phyloP scores from a whole-genome alignment of 2,329 filamentous ascomycete species.

The Trichoderma gracile region DNA sequence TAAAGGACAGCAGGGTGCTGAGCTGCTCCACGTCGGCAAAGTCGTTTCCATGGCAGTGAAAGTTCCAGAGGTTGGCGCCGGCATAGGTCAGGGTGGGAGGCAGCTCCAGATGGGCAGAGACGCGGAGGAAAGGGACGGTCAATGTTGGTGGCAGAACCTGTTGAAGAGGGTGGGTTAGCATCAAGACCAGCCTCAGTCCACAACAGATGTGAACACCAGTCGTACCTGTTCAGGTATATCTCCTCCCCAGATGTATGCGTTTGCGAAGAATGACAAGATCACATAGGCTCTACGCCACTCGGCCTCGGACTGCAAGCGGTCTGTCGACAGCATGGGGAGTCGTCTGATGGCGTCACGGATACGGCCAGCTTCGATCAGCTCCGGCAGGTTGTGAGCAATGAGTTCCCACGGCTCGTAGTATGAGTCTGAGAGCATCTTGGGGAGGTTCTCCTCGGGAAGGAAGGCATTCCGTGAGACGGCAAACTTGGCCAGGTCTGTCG shows the following conservation, averaged over 20 bases:
- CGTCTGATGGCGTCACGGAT: conserved; percentile 63
- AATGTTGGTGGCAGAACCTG: conserved; percentile 71
- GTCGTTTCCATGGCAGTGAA: conserved; percentile 55
- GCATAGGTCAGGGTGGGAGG: conserved; percentile 92
- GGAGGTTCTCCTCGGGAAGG: conserved; percentile 69
- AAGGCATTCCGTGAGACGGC: conserved; percentile 65
- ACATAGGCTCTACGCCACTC: conserved; percentile 84
- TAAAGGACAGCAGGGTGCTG: conserved; percentile 76
- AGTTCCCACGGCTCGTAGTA: conserved; percentile 84
- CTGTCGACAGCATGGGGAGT: conserved; percentile 70
- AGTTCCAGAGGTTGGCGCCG: conserved; percentile 88
- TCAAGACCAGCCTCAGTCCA: neutral
- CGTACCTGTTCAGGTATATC: conserved; percentile 69
- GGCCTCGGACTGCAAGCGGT: conserved; percentile 60
- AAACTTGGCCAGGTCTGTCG: conserved; percentile 39
- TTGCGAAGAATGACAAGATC: conserved; percentile 74
- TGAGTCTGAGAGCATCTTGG: conserved; percentile 62
- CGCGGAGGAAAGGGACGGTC: conserved; percentile 71
- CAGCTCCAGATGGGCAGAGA: conserved; percentile 73
- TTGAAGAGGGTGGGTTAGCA: neutral
- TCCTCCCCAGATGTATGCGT: conserved; percentile 89
- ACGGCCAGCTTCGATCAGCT: conserved; percentile 62
- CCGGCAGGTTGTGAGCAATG: conserved; percentile 66
- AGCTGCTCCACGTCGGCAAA: conserved; percentile 70
- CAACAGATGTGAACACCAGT: too few relatives aligned